Evolutionary conservation across 805 yeast species (phyloP), one percentile per base, ranked within the genome.

Genomic region (Saturnispora ahearnii): DNA sequence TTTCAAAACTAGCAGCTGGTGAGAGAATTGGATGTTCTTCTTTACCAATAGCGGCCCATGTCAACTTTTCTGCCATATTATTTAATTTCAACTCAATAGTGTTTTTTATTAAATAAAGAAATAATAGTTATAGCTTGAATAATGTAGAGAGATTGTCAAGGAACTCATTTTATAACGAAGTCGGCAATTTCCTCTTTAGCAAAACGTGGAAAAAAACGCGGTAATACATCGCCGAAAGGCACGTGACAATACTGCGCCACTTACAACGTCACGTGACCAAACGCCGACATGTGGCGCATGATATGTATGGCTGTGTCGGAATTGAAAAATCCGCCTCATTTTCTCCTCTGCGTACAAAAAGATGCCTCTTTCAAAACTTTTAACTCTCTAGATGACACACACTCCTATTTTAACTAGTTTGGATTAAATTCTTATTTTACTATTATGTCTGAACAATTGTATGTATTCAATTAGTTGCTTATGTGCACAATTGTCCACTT

Each of bases 1-100:
- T 49, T 15, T 48, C 49, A 28, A 45, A 48, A 12, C 49, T 21
- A n/a, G 40, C 52, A 7, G 59, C 59, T n/a, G 59, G 55, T 3
- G 59, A 55, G 9, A 55, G 37, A 10, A 54, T 37, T 9, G 55
- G 49, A 43, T 54, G 41, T 24, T 34, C 52, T 15, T 41, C 31
- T 33, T 41, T 41, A 18, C 44, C 46, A 34, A 48, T 34, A 11
- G 34, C 43, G 12, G 34, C 34, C 50, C 50, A 48, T 13, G 50
- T 30, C 4, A 48, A 21, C 22, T 42, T 48, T 42, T 42, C 33
- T 21, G 44, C 31, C 44, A 41, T 41, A 26, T 26, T 26, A 26
- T 26, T 6, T 26, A 26, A 26, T 13, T 26, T 41, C 10, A 6
- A 36, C 13, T 28, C 24, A 24, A 13, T 24, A 22, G 2, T 2